Conservation (phyloP, 106 monocot genomes). For the Posidonia australis region DNA sequence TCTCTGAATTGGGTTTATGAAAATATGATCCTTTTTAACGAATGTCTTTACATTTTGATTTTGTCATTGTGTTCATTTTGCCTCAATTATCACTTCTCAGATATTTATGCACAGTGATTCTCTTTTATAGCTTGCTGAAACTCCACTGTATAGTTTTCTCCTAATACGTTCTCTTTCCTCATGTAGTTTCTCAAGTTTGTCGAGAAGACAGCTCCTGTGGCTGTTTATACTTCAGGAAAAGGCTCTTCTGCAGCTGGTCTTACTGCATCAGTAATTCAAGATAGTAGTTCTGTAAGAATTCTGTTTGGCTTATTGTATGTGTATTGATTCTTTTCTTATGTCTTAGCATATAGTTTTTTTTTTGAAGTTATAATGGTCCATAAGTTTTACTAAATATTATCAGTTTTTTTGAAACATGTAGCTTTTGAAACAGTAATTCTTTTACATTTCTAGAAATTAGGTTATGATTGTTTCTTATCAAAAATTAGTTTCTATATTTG, state of each 20-base stretch:
- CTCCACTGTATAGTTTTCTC: not conserved
- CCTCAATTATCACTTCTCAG: not conserved
- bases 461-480: too few species aligned
- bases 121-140: not conserved
- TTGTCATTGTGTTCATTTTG: not conserved
- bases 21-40: too few species aligned
- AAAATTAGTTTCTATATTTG: too few species aligned
- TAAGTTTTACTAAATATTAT: too few species aligned
- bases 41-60: not conserved
- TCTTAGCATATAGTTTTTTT: too few species aligned
- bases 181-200: slow-evolving; percentile 97
- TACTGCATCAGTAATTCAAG: slow-evolving; percentile 95
- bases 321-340: not conserved
- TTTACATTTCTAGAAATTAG: too few species aligned
- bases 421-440: too few species aligned
- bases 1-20: too few species aligned
- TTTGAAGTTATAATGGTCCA: too few species aligned
- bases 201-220: slow-evolving; percentile 93
- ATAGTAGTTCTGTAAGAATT: slow-evolving; percentile 68
- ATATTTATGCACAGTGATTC: not conserved
- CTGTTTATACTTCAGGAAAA: slow-evolving; percentile 98
- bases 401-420: too few species aligned
- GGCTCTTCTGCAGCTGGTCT: slow-evolving; percentile 99
- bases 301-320: not conserved
- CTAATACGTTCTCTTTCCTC: slow-evolving; percentile 1